phyloP scores from a whole-genome alignment of 371 early-diverging fungal species.

The Blakeslea trispora region DNA sequence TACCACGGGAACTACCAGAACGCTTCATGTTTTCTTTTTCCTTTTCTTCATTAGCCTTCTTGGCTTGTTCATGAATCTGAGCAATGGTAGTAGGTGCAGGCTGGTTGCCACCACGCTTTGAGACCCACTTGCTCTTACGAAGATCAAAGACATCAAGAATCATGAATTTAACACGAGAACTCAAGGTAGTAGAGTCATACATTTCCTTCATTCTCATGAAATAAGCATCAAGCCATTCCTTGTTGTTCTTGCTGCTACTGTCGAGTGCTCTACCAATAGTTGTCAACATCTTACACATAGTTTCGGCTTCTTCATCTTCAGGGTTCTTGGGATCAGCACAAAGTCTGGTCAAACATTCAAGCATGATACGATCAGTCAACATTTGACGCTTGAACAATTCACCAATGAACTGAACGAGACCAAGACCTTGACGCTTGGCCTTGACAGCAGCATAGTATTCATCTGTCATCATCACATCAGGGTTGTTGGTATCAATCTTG shows the following conservation, averaged over 20 bases:
- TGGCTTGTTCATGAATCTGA: conserved; percentile 83
- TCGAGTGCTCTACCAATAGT: conserved; percentile 83
- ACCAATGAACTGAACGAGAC: conserved; percentile 92
- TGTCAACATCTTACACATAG: conserved; percentile 85
- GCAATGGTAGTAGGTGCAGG: conserved; percentile 87
- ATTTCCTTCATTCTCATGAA: conserved; percentile 75
- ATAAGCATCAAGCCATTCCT: conserved; percentile 75
- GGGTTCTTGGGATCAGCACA: conserved; percentile 71
- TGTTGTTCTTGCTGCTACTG: conserved; percentile 23
- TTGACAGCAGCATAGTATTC: conserved; percentile 87
- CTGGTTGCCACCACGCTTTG: conserved; percentile 54
- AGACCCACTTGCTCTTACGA: conserved; percentile 80
- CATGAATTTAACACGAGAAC: conserved; percentile 92
- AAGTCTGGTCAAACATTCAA: conserved; percentile 79
- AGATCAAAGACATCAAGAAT: conserved; percentile 90
- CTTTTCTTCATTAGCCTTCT: conserved; percentile 62
- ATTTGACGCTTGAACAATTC: conserved; percentile 90
- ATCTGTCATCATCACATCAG: conserved; percentile 65
- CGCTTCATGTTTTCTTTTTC: conserved; percentile 69
- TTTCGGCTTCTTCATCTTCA: conserved; percentile 95
- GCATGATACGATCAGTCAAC: conserved; percentile 92
- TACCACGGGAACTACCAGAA: conserved; percentile 63
- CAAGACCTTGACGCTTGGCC: conserved; percentile 93
- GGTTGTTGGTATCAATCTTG: conserved; percentile 45
- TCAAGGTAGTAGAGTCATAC: conserved; percentile 59